A percentile compares a stretch with the other conserved stretches of the same genome.
Conservation (phyloP, 257 asterid genomes). For the Salvia rosmarinus region DNA sequence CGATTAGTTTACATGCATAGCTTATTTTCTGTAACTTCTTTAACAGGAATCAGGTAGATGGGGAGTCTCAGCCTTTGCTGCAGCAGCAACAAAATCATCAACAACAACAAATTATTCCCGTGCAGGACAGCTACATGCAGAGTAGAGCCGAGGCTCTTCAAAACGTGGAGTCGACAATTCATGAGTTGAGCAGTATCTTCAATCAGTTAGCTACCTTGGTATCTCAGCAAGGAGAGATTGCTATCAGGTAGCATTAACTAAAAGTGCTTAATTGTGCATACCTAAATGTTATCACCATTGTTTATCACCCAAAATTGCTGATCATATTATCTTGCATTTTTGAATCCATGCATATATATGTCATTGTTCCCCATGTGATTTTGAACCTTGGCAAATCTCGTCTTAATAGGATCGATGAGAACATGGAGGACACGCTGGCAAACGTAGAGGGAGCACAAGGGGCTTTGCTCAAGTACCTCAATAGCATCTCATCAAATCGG, state of each 20-base stretch:
- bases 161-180: constrained; percentile 88
- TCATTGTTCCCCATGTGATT: not conserved
- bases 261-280: not conserved
- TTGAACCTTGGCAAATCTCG: constrained; percentile 12
- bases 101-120: constrained; percentile 82
- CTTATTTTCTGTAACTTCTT: constrained; percentile 30
- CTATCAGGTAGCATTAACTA: constrained; percentile 66
- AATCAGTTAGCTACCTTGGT: constrained; percentile 92
- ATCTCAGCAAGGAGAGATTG: constrained; percentile 94
- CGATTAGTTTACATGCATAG: constrained; percentile 10
- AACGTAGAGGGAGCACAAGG: constrained; percentile 96
- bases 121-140: constrained; percentile 93
- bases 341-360: not conserved
- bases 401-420: constrained; percentile 83
- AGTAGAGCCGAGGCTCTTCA: constrained; percentile 97
- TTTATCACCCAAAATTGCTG: not conserved
- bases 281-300: not conserved
- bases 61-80: constrained; percentile 78
- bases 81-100: constrained; percentile 83
- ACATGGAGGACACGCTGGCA: constrained; percentile 81
- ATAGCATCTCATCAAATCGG: constrained; percentile 93
- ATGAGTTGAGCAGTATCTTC: constrained; percentile 83
- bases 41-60: constrained; percentile 70
- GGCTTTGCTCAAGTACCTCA: constrained; percentile 84
- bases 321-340: not conserved